phyloP scores from a whole-genome alignment of 768 basidiomycete genomes.

The Leccinum uliginosum region DNA sequence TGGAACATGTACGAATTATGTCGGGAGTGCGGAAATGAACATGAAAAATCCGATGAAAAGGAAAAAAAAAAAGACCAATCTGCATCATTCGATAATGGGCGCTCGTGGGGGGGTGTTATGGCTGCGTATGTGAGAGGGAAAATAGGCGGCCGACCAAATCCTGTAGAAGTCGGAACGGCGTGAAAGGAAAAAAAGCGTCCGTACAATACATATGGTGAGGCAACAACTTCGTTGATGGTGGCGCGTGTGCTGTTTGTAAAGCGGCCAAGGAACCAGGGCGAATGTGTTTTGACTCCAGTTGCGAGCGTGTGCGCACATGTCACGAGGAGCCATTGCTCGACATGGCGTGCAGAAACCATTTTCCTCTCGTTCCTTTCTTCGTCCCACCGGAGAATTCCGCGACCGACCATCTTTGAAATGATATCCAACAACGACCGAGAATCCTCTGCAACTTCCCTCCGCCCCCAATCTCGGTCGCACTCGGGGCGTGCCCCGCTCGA shows the following conservation, averaged over 20 bases:
- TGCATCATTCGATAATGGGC: conserved; percentile 31
- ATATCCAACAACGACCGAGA: conserved; percentile 35
- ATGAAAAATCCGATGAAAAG: conserved; percentile 21
- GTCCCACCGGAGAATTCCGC: conserved; percentile 19
- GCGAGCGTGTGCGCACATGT: conserved; percentile 5
- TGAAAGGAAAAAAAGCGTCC: conserved; percentile 78
- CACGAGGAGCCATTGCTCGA: conserved; percentile 5
- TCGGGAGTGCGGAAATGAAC: conserved; percentile 17
- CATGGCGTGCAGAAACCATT: conserved; percentile 26
- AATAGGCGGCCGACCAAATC: conserved; percentile 29
- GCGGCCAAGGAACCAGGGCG: conserved; percentile 13
- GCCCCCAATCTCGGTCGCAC: conserved; percentile 42
- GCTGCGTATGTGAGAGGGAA: conserved; percentile 24
- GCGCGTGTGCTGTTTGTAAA: conserved; percentile 16
- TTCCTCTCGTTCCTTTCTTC: conserved; percentile 16
- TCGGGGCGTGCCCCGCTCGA: conserved; percentile 38
- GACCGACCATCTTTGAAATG: conserved; percentile 33
- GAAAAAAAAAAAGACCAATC: conserved; percentile 16
- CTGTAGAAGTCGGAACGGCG: conserved; percentile 22
- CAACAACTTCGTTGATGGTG: conserved; percentile 33
- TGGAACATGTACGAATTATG: conserved; percentile 22
- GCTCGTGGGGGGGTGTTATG: conserved; percentile 25
- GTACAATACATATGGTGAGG: conserved; percentile 47
- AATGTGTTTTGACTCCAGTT: conserved; percentile 18
- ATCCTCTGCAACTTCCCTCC: conserved; percentile 32